phyloP scores from a whole-genome alignment of 768 basidiomycete species.

The Lentinula sp. region DNA sequence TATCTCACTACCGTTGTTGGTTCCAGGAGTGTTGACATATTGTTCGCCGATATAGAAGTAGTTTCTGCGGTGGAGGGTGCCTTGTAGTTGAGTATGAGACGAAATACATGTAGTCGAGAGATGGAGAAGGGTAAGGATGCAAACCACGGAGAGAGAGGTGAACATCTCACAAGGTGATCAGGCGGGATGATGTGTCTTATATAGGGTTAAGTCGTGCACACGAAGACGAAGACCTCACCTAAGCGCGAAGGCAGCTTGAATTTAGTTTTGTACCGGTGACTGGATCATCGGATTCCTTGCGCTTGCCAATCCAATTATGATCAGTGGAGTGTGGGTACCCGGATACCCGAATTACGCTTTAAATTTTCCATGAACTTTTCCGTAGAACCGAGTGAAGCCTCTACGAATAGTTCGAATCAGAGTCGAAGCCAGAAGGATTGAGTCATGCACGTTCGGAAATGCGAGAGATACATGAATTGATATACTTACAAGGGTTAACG shows the following conservation, averaged over 20 bases:
- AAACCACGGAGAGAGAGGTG: neutral
- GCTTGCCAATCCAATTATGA: neutral
- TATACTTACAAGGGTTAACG: neutral
- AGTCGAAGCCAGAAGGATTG: neutral
- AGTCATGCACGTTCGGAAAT: neutral
- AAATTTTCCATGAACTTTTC: too few species aligned
- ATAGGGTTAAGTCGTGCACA: neutral
- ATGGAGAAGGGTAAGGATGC: neutral
- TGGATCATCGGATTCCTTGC: neutral
- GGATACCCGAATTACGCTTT: too few species aligned
- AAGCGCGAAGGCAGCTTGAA: too few species aligned
- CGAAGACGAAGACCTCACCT: neutral
- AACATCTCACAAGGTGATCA: neutral
- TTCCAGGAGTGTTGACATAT: slow-evolving; percentile 22
- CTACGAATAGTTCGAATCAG: neutral
- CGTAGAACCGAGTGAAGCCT: neutral
- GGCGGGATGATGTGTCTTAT: neutral
- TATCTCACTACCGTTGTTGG: slow-evolving; percentile 24
- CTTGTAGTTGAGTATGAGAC: slow-evolving; percentile 7
- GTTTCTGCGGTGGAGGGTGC: slow-evolving; percentile 35
- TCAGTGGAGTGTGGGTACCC: too few species aligned
- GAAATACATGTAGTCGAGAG: neutral
- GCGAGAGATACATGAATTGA: neutral
- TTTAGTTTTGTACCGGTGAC: neutral
- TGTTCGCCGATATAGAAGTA: slow-evolving; percentile 45